A percentile compares a stretch with the other conserved stretches of the same genome.
Evolutionary conservation across 2,329 filamentous ascomycete species (phyloP).

Genomic region (Penicillium sp.): DNA sequence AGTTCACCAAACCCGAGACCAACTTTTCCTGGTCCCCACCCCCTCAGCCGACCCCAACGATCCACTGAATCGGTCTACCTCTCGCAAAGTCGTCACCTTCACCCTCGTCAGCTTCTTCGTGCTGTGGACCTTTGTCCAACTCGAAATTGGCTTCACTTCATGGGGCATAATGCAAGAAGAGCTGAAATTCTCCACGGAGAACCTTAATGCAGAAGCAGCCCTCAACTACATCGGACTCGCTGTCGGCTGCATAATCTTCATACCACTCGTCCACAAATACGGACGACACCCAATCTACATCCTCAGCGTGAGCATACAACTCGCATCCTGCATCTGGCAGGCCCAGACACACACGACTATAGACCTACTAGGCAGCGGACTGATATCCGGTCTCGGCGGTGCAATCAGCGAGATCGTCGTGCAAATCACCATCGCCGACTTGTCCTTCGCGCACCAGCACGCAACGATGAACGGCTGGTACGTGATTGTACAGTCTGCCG

Average conservation of each 20-base stretch:
- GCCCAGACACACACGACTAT: slow-evolving; percentile 42
- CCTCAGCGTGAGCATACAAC: slow-evolving; percentile 41
- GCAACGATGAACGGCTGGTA: slow-evolving; percentile 50
- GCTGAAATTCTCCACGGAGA: slow-evolving; percentile 42
- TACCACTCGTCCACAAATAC: slow-evolving; percentile 49
- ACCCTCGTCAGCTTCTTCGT: slow-evolving; percentile 28
- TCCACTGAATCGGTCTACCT: slow-evolving; percentile 26
- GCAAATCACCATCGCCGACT: slow-evolving; percentile 49
- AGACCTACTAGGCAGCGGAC: slow-evolving; percentile 46
- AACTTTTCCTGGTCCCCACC: slow-evolving; percentile 21
- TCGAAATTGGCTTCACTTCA: slow-evolving; percentile 43
- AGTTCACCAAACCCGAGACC: slow-evolving; percentile 15
- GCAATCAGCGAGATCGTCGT: slow-evolving; percentile 47
- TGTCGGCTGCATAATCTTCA: slow-evolving; percentile 45
- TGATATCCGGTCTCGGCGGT: slow-evolving; percentile 46
- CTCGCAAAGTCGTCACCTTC: slow-evolving; percentile 28
- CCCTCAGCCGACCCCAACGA: slow-evolving; percentile 30
- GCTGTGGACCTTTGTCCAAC: slow-evolving; percentile 28
- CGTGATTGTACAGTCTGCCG: slow-evolving; percentile 35
- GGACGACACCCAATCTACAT: slow-evolving; percentile 50
- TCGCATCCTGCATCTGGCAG: slow-evolving; percentile 44
- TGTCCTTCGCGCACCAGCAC: slow-evolving; percentile 51
- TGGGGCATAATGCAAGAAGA: slow-evolving; percentile 47
- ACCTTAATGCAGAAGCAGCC: slow-evolving; percentile 48
- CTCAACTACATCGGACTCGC: slow-evolving; percentile 45